Evolutionary conservation across 192 early-diverging fungal genomes (phyloP), one percentile per base, ranked within the genome.

Genomic region (Ambispora gerdemannii): DNA sequence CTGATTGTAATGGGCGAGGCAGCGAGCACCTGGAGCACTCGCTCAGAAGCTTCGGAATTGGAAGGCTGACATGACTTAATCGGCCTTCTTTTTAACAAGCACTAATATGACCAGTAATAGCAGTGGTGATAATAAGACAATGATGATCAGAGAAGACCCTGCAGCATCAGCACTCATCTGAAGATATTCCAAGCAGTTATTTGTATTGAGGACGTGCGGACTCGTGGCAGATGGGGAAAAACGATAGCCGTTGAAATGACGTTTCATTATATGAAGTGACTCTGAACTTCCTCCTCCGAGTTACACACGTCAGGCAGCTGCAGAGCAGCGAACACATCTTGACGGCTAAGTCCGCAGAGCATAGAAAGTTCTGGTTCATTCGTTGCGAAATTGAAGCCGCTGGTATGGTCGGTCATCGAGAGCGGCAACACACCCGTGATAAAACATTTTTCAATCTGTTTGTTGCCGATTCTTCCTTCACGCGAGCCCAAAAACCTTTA

Each of bases 351-450:
- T 38, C 71, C 70, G 61, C 75, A 76, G 51, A 76, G 58, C 19
- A 70, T 65, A 49, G 51, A 60, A 27, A 70, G 61, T 17, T 71
- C 49, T 34, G 75, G 63, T 3, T 73, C 71, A 63, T 73, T 63
- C 32, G 72, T 69, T 36, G 67, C 72, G 25, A 73, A 50, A 65
- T 77, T 77, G 53, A 77, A 77, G 15, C 75, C 75, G 51, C 72
- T 73, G 17, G 75, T 77, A 64, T 31, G 1, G 43, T 77, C 72
- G 31, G 72, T 72, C 75, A 77, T 61, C n/a, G 67, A 77, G 20
- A 73, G 66, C 19, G 75, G 75, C 43, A 58, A 77, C 49, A 77
- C 75, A 30, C 75, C 71, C 51, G 72, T 77, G 51, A 77, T 77
- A 31, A 73, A 77, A 53, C 75, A 77, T 70, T 73, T 77, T 35